A percentile compares a stretch with the other conserved stretches of the same genome.
Evolutionary conservation across 352 stramenopile genomes (phyloP).

Genomic region (Pythium utonaiense): DNA sequence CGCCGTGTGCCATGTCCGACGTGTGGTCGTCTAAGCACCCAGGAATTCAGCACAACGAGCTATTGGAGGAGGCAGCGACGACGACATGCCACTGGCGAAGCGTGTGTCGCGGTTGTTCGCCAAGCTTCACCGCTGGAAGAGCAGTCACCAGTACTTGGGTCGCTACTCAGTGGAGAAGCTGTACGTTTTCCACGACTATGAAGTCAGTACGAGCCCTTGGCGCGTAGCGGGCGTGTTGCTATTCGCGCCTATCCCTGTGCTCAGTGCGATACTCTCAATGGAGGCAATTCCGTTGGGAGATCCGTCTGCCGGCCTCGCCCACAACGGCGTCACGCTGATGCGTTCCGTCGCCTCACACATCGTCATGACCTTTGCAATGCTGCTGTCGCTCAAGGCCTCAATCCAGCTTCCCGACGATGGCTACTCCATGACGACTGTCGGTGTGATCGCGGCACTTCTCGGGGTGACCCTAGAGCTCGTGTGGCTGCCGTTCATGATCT

Average conservation of each 20-base stretch:
- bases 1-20: no score
- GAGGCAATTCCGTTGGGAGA: not conserved
- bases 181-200: not conserved
- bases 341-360: slow-evolving; percentile 3
- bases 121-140: slow-evolving; percentile 9
- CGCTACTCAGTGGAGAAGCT: slow-evolving; percentile 4
- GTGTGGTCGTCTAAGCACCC: no score
- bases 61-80: no score
- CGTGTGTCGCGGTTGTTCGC: slow-evolving; percentile 1
- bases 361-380: slow-evolving; percentile 2
- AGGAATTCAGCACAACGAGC: no score
- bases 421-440: not conserved
- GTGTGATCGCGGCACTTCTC: slow-evolving; percentile 4
- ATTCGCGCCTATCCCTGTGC: not conserved
- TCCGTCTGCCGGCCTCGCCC: not conserved
- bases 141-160: not conserved
- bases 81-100: not conserved
- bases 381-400: slow-evolving; percentile 1
- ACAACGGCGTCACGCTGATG: slow-evolving; percentile 2
- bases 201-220: not conserved
- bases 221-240: slow-evolving; percentile 1
- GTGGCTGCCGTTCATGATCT: slow-evolving; percentile 9
- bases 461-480: slow-evolving; percentile 5
- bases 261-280: not conserved
- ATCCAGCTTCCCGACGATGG: not conserved